A percentile compares a stretch with the other conserved stretches of the same genome.
phyloP scores from a whole-genome alignment of 169 alveolate species.

The Cryptosporidium tyzzeri region DNA sequence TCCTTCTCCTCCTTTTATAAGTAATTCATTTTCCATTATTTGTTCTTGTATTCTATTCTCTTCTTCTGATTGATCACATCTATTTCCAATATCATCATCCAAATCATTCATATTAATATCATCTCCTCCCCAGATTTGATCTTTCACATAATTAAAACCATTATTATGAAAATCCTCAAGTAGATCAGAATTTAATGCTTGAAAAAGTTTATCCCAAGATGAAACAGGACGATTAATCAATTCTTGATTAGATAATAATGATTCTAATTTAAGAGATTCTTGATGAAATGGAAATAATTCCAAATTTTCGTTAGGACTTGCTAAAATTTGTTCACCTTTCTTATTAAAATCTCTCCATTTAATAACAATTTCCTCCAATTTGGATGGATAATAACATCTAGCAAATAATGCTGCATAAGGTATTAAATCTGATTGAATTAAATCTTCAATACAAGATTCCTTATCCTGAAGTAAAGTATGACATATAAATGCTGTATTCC shows the following conservation, averaged over 20 bases:
- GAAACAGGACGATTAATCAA: not conserved
- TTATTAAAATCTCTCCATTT: slow-evolving; percentile 81
- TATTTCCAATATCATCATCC: not conserved
- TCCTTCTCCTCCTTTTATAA: not conserved
- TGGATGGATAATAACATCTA: slow-evolving; percentile 88
- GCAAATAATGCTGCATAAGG: slow-evolving; percentile 91
- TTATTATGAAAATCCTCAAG: slow-evolving; percentile 25
- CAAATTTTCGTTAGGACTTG: slow-evolving; percentile 27
- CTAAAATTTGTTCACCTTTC: slow-evolving; percentile 13
- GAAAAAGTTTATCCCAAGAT: slow-evolving; percentile 42
- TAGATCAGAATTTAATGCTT: slow-evolving; percentile 35
- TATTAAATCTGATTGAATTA: slow-evolving; percentile 82
- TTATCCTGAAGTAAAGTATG: slow-evolving; percentile 79
- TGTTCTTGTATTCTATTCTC: not conserved
- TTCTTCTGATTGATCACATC: not conserved
- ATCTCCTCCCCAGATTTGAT: slow-evolving; percentile 49
- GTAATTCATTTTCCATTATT: not conserved
- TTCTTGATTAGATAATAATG: not conserved
- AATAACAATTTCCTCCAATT: slow-evolving; percentile 79
- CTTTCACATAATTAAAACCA: slow-evolving; percentile 37
- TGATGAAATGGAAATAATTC: slow-evolving; percentile 28
- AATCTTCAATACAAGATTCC: slow-evolving; percentile 82
- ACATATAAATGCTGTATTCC: slow-evolving; percentile 87
- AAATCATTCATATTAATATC: not conserved
- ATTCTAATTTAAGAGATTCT: slow-evolving; percentile 27